Conservation (phyloP, 139 green algal genomes). For the Diplosphaera chodatii region DNA sequence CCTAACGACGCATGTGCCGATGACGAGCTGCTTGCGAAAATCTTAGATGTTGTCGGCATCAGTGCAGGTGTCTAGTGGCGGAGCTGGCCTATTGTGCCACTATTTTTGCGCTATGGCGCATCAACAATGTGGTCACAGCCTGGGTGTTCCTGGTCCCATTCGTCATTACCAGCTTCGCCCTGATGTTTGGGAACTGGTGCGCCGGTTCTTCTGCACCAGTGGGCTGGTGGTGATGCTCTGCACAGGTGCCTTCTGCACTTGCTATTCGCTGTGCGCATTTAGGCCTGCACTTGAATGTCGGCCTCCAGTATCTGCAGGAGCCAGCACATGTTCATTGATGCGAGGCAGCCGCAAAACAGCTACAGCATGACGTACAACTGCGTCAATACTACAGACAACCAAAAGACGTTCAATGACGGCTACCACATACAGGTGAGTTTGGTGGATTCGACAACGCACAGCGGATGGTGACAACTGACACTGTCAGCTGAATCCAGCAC, state of each 20-base stretch:
- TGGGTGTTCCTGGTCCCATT: slow-evolving; percentile 73
- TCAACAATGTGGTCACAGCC: slow-evolving; percentile 41
- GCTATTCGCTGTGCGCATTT: too few species aligned
- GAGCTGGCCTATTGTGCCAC: slow-evolving; percentile 28
- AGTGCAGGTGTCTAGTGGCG: slow-evolving; percentile 18
- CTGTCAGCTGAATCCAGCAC: too few species aligned
- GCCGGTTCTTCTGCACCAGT: too few species aligned
- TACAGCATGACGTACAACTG: slow-evolving; percentile 80
- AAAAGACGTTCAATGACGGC: slow-evolving; percentile 81
- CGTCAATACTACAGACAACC: slow-evolving; percentile 66
- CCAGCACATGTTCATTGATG: slow-evolving; percentile 86
- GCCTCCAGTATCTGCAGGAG: slow-evolving; percentile 28
- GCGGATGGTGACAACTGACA: too few species aligned
- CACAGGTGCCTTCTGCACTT: not conserved
- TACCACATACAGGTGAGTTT: not conserved
- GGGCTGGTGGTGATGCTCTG: not conserved
- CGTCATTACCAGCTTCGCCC: slow-evolving; percentile 56
- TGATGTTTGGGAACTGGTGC: slow-evolving; percentile 92
- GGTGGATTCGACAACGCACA: too few species aligned
- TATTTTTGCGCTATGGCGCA: slow-evolving; percentile 15
- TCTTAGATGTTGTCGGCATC: too few species aligned
- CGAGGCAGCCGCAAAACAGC: slow-evolving; percentile 26
- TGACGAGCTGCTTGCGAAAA: too few species aligned
- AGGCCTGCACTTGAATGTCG: too few species aligned
- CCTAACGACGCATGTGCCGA: too few species aligned